These are phyloP conservation scores for Alternaria viburni DNA, from an alignment of 2,329 filamentous ascomycete species.

Conservation along the genomic window DNA sequence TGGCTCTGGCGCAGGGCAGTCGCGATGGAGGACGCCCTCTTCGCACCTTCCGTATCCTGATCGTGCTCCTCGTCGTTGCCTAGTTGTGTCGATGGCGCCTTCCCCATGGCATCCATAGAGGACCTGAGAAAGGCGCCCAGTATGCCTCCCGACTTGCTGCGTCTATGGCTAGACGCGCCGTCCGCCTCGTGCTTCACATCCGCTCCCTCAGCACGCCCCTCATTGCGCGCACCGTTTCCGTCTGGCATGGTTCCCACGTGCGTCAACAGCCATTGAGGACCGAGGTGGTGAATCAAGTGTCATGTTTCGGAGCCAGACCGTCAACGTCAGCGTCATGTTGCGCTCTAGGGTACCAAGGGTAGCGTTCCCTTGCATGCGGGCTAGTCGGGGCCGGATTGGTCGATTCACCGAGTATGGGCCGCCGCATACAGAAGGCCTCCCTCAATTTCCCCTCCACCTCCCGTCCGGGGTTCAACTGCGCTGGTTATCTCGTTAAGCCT, in stretches of 20 bases:
- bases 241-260: constrained; percentile 31
- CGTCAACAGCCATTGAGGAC: constrained; percentile 17
- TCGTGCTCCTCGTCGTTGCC: constrained; percentile 24
- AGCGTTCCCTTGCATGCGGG: constrained; percentile 23
- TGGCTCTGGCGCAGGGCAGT: constrained; percentile 57
- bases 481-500: constrained; percentile 18
- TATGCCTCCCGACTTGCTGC: constrained; percentile 68
- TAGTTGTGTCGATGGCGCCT: constrained; percentile 40
- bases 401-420: constrained; percentile 17
- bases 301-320: constrained; percentile 24
- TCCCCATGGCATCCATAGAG: constrained; percentile 21
- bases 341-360: background rate
- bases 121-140: constrained; percentile 59
- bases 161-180: constrained; percentile 30
- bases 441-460: constrained; percentile 31
- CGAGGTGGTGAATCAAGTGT: constrained; percentile 16
- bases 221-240: constrained; percentile 10
- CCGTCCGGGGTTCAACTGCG: constrained; percentile 19
- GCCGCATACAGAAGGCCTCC: constrained; percentile 30
- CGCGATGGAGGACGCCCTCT: constrained; percentile 31
- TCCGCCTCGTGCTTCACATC: constrained; percentile 3
- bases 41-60: constrained; percentile 36
- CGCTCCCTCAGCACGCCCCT: background rate
- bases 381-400: constrained; percentile 22
- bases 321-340: constrained; percentile 14